Conservation (phyloP, 2,329 filamentous ascomycete genomes). For the Triangularia verruculosa region DNA sequence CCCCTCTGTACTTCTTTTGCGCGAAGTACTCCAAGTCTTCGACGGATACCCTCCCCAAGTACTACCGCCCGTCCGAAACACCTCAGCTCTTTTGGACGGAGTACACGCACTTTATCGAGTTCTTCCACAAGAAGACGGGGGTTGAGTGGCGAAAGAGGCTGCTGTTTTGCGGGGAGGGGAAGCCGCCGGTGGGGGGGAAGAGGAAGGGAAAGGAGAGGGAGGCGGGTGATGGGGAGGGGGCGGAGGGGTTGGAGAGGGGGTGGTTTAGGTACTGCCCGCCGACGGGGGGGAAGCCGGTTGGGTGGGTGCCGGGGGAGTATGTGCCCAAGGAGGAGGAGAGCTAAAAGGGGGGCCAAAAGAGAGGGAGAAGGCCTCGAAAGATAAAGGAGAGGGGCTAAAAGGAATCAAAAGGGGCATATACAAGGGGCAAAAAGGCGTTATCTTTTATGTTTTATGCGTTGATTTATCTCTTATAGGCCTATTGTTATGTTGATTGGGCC, state of each 20-base stretch:
- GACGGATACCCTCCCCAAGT: constrained; percentile 35
- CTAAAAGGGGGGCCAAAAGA: neutral
- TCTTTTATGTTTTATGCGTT: neutral
- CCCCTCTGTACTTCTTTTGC: constrained; percentile 60
- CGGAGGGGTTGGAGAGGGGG: constrained; percentile 26
- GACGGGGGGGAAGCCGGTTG: constrained; percentile 26
- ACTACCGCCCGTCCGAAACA: constrained; percentile 39
- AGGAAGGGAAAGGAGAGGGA: neutral
- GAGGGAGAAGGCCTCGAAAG: too few relatives aligned
- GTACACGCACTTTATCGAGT: constrained; percentile 49
- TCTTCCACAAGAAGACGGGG: constrained; percentile 58
- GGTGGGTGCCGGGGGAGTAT: neutral
- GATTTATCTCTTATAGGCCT: neutral
- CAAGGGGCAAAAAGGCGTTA: neutral
- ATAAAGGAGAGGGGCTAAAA: neutral
- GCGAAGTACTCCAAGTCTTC: constrained; percentile 48
- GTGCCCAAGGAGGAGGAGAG: neutral
- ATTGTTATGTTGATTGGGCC: too few relatives aligned
- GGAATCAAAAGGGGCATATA: neutral
- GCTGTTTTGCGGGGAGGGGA: constrained; percentile 33
- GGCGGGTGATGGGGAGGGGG: neutral
- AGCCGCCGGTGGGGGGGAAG: neutral
- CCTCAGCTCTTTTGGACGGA: constrained; percentile 43
- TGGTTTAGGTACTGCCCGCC: constrained; percentile 48
- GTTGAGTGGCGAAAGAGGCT: constrained; percentile 56